These are phyloP conservation scores for Wickerhamomyces strasburgensis DNA, from an alignment of 805 yeast species.

Conservation along the genomic window DNA sequence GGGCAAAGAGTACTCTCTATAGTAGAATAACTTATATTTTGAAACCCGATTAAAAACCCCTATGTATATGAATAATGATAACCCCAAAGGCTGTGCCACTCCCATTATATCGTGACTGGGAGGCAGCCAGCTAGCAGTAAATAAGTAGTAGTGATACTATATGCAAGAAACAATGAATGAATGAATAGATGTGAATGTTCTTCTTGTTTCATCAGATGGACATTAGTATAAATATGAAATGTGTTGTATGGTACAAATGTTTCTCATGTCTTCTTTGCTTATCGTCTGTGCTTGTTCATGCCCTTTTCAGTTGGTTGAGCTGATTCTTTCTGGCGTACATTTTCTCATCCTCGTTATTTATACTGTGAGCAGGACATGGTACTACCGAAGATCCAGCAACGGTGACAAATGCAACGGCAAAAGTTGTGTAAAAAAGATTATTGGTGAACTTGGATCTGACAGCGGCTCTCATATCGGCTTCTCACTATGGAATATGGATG, in stretches of 20 bases:
- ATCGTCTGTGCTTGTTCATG: too few species aligned
- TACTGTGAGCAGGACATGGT: slow-evolving; percentile 40
- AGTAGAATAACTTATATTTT: too few species aligned
- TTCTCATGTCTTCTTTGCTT: too few species aligned
- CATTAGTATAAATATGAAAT: too few species aligned
- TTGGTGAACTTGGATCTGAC: slow-evolving; percentile 48
- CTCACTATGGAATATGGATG: slow-evolving; percentile 1
- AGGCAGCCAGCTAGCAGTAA: too few species aligned
- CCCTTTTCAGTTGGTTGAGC: background rate
- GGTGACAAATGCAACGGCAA: slow-evolving; percentile 51
- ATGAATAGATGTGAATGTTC: too few species aligned
- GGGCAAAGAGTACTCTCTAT: too few species aligned
- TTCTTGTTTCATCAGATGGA: too few species aligned
- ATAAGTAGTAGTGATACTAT: too few species aligned
- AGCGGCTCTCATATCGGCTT: slow-evolving; percentile 50
- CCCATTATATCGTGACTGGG: too few species aligned
- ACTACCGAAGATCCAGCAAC: slow-evolving; percentile 38
- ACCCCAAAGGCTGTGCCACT: background rate
- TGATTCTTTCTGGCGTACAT: slow-evolving; percentile 14
- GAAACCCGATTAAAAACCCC: too few species aligned
- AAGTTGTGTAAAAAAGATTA: slow-evolving; percentile 52
- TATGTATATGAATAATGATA: background rate
- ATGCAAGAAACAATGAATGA: background rate
- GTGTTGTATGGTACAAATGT: too few species aligned
- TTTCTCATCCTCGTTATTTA: slow-evolving; percentile 35